phyloP scores from a whole-genome alignment of 129 eudicot genomes.

The Centaurea solstitialis region DNA sequence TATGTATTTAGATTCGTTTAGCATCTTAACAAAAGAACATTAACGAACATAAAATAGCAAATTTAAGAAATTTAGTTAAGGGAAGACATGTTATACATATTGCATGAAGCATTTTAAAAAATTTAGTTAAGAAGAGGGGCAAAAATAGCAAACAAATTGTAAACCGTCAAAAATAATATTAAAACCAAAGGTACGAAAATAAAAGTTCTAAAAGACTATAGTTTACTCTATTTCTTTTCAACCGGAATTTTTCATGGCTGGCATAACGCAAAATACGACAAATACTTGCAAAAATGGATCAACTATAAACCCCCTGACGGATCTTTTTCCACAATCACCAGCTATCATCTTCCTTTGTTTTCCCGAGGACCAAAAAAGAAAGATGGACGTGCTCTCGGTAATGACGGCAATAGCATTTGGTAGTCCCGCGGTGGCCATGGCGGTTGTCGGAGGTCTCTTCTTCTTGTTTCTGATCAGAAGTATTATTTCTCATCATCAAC shows the following conservation, averaged over 20 bases:
- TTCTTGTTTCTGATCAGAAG: slow-evolving; percentile 32
- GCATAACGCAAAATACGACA: not conserved
- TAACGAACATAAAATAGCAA: too few species aligned
- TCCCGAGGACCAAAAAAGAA: not conserved
- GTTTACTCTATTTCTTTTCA: too few species aligned
- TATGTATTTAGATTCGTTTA: too few species aligned
- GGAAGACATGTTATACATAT: too few species aligned
- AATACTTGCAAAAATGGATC: not conserved
- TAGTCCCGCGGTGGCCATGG: slow-evolving; percentile 47
- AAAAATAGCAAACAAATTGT: too few species aligned
- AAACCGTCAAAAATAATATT: too few species aligned
- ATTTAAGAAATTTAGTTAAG: too few species aligned
- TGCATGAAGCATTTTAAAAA: too few species aligned
- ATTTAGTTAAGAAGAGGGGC: too few species aligned
- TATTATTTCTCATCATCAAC: slow-evolving; percentile 24
- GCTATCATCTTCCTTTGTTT: not conserved
- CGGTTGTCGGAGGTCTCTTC: slow-evolving; percentile 36
- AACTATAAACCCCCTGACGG: not conserved
- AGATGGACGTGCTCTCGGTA: slow-evolving; percentile 25
- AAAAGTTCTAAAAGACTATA: too few species aligned
- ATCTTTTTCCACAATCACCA: not conserved
- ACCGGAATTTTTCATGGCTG: not conserved
- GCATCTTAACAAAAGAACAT: too few species aligned
- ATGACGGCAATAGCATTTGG: slow-evolving; percentile 32
- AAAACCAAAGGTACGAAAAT: too few species aligned